Evolutionary conservation across 768 basidiomycete genomes (phyloP), one percentile per base, ranked within the genome.

Genomic region (Xanthoconium purpureum): DNA sequence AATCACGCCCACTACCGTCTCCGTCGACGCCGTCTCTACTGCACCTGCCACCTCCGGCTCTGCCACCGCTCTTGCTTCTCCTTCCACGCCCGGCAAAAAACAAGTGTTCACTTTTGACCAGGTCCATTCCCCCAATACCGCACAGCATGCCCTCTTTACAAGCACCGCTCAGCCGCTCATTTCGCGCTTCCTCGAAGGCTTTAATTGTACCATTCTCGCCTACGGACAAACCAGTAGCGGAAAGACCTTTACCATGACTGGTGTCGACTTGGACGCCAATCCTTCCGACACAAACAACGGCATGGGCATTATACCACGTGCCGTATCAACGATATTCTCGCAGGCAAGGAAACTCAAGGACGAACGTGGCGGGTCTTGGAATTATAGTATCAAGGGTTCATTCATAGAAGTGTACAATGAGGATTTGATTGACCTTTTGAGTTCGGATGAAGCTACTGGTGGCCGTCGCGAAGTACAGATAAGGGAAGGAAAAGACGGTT

Each of bases 361-460:
- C 66, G 87, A 87, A 69, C 85, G 91, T 32, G 84, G 79, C 37
- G 79, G 78, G 58, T 75, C 84, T 40, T 96, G 90, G 92, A 88
- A 80, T 56, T 94, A 78, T 68, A 82, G 72, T 60, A 75, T 94
- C 68, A 94, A 91, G 74, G 90, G 90, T 49, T 94, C 91, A 24
- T 99, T 96, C 77, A 87, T 99, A 61, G 97, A 99, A 79, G 84
- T 99, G 51, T 98, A 99, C 75, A 98, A 99, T 73, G 97, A 99
- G 76, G 97, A 99, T 75, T 83, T 99, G 50, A 91, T 98, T 70
- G 97, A 99, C 78, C 79, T 99, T 50, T 79, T 99, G 50, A 85
- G 85, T 53, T 76, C 85, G 65, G 87, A 90, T 56, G 89, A 91
- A 54, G 72, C 75, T 8, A 77, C 74, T 35, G 85, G 82, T n/a